Percentiles rank a stretch among this genome's conserved stretches.
These are phyloP conservation scores for Parachaetomium inaequale DNA, from an alignment of 495 filamentous ascomycete species.

Conservation along the genomic window DNA sequence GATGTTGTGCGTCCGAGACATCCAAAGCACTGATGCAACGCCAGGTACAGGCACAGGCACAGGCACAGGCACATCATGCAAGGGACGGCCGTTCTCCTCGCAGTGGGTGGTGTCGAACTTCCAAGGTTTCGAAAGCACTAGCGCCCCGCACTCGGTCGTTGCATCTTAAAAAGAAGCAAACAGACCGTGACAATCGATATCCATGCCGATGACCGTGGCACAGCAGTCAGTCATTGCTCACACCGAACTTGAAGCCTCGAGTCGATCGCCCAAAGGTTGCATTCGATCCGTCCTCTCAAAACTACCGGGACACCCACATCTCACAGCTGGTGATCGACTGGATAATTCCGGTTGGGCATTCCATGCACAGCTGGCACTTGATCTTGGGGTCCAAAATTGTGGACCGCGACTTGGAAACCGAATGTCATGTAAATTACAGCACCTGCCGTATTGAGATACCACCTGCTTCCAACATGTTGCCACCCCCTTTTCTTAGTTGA, in stretches of 20 bases:
- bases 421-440: background rate
- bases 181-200: background rate
- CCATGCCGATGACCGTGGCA: no score
- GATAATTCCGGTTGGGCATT: background rate
- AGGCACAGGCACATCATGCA: conserved; percentile 1
- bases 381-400: background rate
- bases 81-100: background rate
- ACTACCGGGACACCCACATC: background rate
- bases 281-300: background rate
- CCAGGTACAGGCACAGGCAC: background rate
- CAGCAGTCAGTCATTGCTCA: background rate
- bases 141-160: background rate
- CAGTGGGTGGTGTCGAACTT: background rate
- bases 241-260: background rate
- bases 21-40: background rate
- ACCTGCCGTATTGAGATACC: background rate
- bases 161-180: background rate
- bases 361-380: conserved; percentile 4
- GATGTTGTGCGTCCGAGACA: conserved; percentile 5
- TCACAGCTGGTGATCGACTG: background rate
- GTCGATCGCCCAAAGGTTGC: background rate
- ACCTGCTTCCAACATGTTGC: background rate
- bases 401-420: background rate
- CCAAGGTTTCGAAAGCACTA: background rate
- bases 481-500: background rate